phyloP scores from a whole-genome alignment of 306 rosid species.

The Vigna mungo region DNA sequence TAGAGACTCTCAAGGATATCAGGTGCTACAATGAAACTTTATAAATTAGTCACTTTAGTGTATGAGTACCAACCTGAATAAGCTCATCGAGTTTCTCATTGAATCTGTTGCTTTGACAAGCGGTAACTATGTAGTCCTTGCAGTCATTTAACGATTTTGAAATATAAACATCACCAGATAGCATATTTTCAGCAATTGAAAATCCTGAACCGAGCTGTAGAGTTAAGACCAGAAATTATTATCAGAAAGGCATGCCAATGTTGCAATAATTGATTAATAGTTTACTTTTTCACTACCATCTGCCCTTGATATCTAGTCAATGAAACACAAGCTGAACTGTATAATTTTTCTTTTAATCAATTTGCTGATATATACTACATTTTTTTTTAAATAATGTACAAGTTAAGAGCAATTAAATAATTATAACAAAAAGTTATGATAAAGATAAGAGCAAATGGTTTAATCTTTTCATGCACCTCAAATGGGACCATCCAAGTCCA shows the following conservation, averaged over 20 bases:
- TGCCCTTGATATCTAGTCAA: slow-evolving; percentile 19
- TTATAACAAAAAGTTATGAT: not conserved
- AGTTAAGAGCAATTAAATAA: slow-evolving; percentile 4
- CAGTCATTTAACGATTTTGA: slow-evolving; percentile 79
- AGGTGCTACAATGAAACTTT: not conserved
- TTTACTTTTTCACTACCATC: not conserved
- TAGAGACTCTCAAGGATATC: not conserved
- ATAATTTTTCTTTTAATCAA: slow-evolving; percentile 10
- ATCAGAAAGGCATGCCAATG: slow-evolving; percentile 48
- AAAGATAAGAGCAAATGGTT: slow-evolving; percentile 6
- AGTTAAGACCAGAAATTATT: slow-evolving; percentile 45
- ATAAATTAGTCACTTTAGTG: slow-evolving; percentile 36
- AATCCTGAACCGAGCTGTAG: slow-evolving; percentile 90
- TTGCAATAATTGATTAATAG: not conserved
- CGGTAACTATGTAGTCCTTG: slow-evolving; percentile 68
- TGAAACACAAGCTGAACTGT: slow-evolving; percentile 12
- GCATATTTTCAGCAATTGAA: slow-evolving; percentile 68
- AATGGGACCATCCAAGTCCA: slow-evolving; percentile 11
- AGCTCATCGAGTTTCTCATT: slow-evolving; percentile 78
- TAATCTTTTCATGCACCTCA: slow-evolving; percentile 3
- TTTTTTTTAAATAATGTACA: not conserved
- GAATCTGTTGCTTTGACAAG: slow-evolving; percentile 68
- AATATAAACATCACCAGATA: slow-evolving; percentile 59
- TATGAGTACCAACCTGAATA: slow-evolving; percentile 68
- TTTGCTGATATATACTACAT: not conserved